Conservation (phyloP, 2,329 filamentous ascomycete genomes). For the Ophiocordyceps robertsii region DNA sequence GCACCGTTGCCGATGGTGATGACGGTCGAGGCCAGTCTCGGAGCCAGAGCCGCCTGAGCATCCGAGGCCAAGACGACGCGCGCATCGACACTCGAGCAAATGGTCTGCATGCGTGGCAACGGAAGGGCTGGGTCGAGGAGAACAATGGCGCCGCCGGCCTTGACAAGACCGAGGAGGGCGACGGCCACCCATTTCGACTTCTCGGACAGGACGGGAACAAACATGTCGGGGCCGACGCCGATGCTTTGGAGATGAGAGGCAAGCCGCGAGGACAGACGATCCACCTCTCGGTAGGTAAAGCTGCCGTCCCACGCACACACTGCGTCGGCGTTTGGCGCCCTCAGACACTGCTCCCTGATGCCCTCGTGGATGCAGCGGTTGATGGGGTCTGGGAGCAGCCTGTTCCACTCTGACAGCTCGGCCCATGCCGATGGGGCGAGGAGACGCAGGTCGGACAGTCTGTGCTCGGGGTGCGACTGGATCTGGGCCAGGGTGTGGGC, state of each 20-base stretch:
- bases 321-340: constrained; percentile 17
- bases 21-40: background rate
- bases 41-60: background rate
- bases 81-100: background rate
- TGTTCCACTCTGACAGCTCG: constrained; percentile 13
- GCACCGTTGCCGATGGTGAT: background rate
- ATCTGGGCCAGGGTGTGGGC: constrained; percentile 1
- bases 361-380: constrained; percentile 25
- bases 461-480: background rate
- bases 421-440: background rate
- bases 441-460: background rate
- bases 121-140: constrained; percentile 18
- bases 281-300: constrained; percentile 26
- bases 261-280: constrained; percentile 2
- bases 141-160: constrained; percentile 16
- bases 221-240: constrained; percentile 1
- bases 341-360: constrained; percentile 20
- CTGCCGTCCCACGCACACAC: constrained; percentile 31
- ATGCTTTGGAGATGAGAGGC: constrained; percentile 3
- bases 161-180: constrained; percentile 18
- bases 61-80: background rate
- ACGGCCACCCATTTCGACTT: constrained; percentile 21
- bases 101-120: background rate
- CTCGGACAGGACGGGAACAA: constrained; percentile 19
- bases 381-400: constrained; percentile 2